A percentile compares a stretch with the other conserved stretches of the same genome.
phyloP scores from a whole-genome alignment of 176 grass and related monocot species.

The Oryza meridionalis region DNA sequence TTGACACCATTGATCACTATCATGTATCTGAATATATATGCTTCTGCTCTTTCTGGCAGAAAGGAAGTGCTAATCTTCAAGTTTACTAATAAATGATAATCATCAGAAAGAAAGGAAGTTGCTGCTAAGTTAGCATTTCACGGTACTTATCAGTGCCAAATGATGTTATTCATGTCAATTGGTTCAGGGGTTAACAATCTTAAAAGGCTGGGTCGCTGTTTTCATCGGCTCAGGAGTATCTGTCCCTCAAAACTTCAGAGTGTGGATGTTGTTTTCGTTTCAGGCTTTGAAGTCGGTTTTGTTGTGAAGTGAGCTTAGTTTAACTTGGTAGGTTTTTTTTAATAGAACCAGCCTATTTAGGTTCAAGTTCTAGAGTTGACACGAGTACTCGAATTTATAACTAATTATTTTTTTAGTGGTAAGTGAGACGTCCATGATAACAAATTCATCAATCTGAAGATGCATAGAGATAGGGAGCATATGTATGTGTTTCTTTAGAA shows the following conservation, averaged over 20 bases:
- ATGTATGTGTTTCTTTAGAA: too few relatives aligned
- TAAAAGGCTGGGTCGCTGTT: neutral
- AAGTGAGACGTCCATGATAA: too few relatives aligned
- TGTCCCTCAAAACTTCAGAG: neutral
- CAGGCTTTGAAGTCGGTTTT: conserved; percentile 18
- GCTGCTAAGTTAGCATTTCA: neutral
- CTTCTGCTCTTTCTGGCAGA: conserved; percentile 33
- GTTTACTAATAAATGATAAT: neutral
- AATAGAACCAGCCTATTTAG: too few relatives aligned
- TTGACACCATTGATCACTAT: conserved; percentile 36
- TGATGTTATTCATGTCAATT: neutral
- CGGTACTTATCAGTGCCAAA: neutral
- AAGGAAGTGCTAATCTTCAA: conserved; percentile 44
- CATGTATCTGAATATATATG: conserved; percentile 50
- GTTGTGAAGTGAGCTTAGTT: neutral
- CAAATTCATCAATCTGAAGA: too few relatives aligned
- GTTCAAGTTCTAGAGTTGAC: too few relatives aligned
- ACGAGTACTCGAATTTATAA: too few relatives aligned
- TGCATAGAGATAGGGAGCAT: too few relatives aligned
- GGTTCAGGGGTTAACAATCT: neutral
- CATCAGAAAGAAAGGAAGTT: too few relatives aligned
- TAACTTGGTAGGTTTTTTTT: too few relatives aligned
- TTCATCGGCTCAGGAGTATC: neutral
- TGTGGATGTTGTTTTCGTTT: neutral
- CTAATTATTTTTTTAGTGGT: too few relatives aligned